Evolutionary conservation across 768 basidiomycete species (phyloP).

Genomic region (Ephemerocybe angulata): DNA sequence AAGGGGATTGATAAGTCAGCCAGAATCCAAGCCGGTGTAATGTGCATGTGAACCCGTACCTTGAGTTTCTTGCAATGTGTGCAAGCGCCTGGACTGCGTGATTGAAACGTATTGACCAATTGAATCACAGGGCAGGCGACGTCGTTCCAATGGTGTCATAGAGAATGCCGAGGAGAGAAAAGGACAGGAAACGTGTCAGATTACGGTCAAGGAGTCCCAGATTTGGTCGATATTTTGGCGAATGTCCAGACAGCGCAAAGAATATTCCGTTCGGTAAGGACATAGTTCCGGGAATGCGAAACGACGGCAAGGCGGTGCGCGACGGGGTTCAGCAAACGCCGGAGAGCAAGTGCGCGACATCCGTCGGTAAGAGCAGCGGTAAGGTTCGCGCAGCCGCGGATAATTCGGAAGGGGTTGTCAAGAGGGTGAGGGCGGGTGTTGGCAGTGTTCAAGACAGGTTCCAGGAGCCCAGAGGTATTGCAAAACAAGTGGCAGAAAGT

Average conservation of each 20-base stretch:
- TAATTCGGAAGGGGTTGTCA: too few relatives aligned
- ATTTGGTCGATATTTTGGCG: neutral
- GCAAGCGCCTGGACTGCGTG: slow-evolving; percentile 71
- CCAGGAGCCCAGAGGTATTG: neutral
- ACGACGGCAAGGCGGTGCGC: slow-evolving; percentile 1
- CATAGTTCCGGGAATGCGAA: neutral
- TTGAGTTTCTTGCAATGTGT: slow-evolving; percentile 86
- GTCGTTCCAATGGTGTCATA: too few relatives aligned
- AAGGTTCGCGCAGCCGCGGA: too few relatives aligned
- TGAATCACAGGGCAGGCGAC: too few relatives aligned
- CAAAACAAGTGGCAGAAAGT: neutral
- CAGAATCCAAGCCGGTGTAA: neutral
- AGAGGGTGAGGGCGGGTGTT: too few relatives aligned
- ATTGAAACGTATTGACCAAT: slow-evolving; percentile 5
- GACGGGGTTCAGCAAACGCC: neutral
- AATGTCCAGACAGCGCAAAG: neutral
- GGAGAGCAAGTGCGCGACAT: neutral
- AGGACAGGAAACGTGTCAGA: too few relatives aligned
- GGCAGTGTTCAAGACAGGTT: neutral
- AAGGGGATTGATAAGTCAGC: neutral
- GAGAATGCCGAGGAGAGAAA: too few relatives aligned
- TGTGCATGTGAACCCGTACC: slow-evolving; percentile 40
- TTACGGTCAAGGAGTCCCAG: neutral
- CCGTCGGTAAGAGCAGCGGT: too few relatives aligned
- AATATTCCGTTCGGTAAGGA: neutral